phyloP scores from a whole-genome alignment of 176 grass and related monocot genomes.

The Chrysopogon serrulatus region DNA sequence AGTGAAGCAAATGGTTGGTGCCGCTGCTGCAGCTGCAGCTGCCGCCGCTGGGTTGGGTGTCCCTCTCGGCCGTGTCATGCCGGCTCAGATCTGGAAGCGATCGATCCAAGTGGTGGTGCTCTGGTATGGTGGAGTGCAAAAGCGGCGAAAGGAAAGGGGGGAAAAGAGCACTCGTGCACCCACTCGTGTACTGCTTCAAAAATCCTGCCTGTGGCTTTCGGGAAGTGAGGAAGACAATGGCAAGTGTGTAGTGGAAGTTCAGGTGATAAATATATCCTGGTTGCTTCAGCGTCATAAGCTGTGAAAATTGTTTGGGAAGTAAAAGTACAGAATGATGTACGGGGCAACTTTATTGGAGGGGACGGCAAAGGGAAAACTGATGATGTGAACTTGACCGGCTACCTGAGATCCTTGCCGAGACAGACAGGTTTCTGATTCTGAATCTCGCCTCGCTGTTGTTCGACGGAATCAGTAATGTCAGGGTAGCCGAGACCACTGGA shows the following conservation, averaged over 20 bases:
- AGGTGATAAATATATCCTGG: background rate
- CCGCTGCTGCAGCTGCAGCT: background rate
- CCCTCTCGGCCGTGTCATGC: constrained; percentile 14
- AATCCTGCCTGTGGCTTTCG: background rate
- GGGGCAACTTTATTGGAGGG: background rate
- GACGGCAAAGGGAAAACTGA: background rate
- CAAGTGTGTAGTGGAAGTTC: background rate
- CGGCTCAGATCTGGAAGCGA: constrained; percentile 39
- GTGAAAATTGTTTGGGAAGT: background rate
- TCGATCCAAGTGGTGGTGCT: background rate
- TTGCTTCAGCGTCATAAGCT: background rate
- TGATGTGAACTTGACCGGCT: background rate
- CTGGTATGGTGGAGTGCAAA: constrained; percentile 33
- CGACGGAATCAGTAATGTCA: background rate
- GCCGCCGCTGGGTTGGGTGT: constrained; percentile 28
- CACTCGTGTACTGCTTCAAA: background rate
- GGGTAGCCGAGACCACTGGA: too few species aligned
- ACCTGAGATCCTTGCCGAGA: background rate
- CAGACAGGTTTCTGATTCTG: background rate
- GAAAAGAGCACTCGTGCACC: background rate
- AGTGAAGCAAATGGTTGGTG: constrained; percentile 15
- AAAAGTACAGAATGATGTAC: background rate
- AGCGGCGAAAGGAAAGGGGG: background rate
- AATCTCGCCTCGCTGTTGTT: background rate
- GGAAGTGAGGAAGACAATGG: background rate